Evolutionary conservation across 192 early-diverging fungal species (phyloP), one percentile per base, ranked within the genome.

Genomic region (Podila epigama): DNA sequence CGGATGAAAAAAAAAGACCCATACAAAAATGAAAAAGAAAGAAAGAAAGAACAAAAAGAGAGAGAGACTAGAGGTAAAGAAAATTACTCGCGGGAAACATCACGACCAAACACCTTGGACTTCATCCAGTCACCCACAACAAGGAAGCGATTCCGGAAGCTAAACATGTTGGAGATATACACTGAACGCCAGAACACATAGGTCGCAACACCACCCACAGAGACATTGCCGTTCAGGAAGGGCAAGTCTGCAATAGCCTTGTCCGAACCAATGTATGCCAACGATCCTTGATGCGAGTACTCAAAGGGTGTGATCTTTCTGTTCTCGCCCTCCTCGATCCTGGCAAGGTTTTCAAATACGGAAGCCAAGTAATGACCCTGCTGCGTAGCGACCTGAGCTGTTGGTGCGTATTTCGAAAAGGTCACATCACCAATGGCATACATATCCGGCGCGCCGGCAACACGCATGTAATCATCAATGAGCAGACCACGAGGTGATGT

Each of bases 161-260:
- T 92, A 75, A 96, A 96, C 52, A 96, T 86, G 82, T 91, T 90
- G 68, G 83, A 88, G 32, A 92, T 65, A 66, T 91, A 92, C 10
- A 88, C 91, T 6, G 88, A 89, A 66, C 90, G 86, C 92, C 90
- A 92, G 86, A 92, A 92, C 68, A 91, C 86, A 77, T 87, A 93
- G 10, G 89, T 91, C 32, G 90, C 85, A 41, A 92, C 79, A 53
- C 89, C 89, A 60, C 89, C 87, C 4, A 88, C 82, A 1, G 88
- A 83, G 20, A 91, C 80, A 61, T 89, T 90, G 54, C 84, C 83
- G 80, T 85, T 85, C 72, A 87, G 81, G 70, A 92, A 84, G 16
- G 94, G 96, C n/a, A 98, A 70, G 61, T 98, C 95, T 5, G 95
- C 95, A 82, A 98, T 96, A 37, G 95, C 96, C 81, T 92, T 90